Percentiles rank a stretch among this genome's conserved stretches.
Conservation (phyloP, 108 stramenopile species). For the Cyclotella cryptica region DNA sequence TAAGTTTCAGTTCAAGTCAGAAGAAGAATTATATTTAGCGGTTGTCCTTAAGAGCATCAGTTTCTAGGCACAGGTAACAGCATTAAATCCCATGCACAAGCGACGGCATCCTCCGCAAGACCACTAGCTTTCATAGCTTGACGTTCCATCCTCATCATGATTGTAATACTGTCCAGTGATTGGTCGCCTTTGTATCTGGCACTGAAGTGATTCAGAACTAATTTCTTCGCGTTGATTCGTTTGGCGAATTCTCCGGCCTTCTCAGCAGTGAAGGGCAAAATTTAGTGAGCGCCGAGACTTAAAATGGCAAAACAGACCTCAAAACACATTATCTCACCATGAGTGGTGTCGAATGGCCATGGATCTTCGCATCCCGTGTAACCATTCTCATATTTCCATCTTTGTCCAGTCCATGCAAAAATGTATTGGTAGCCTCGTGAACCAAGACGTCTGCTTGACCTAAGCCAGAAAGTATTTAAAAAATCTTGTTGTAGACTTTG, state of each 20-base stretch:
- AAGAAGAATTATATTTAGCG: too few relatives aligned
- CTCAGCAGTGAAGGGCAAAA: background rate
- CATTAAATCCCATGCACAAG: slow-evolving; percentile 90
- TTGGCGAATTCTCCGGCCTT: slow-evolving; percentile 79
- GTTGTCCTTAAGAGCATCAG: background rate
- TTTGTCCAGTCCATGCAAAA: slow-evolving; percentile 71
- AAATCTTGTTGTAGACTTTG: too few relatives aligned
- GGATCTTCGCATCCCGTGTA: slow-evolving; percentile 75
- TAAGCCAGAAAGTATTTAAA: too few relatives aligned
- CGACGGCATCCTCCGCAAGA: slow-evolving; percentile 63
- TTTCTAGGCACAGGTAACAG: slow-evolving; percentile 65
- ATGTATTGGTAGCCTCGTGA: slow-evolving; percentile 93
- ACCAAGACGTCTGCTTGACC: slow-evolving; percentile 85
- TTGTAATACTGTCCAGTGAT: slow-evolving; percentile 73
- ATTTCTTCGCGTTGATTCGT: slow-evolving; percentile 70
- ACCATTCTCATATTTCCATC: slow-evolving; percentile 63
- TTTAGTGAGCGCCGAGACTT: background rate
- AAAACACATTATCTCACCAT: slow-evolving; percentile 46
- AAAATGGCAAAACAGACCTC: background rate
- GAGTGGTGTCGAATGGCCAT: slow-evolving; percentile 88
- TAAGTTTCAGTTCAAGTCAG: too few relatives aligned
- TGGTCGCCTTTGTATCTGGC: slow-evolving; percentile 86
- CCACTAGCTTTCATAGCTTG: slow-evolving; percentile 81
- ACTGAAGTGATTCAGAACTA: slow-evolving; percentile 88
- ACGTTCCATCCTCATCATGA: slow-evolving; percentile 84